A percentile compares a stretch with the other conserved stretches of the same genome.
phyloP scores from a whole-genome alignment of 805 yeast species.

The Ogataea trehaloabstinens region DNA sequence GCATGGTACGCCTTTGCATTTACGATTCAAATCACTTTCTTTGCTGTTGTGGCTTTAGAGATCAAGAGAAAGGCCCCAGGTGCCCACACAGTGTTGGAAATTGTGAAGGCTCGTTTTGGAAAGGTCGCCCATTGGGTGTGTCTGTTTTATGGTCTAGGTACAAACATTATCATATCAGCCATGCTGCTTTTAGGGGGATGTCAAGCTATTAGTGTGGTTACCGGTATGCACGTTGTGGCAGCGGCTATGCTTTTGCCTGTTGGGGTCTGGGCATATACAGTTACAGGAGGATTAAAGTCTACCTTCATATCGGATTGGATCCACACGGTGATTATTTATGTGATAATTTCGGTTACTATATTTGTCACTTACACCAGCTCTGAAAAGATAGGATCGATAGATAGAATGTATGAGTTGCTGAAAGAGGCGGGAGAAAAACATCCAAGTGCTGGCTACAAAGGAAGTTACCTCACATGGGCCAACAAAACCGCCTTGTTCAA shows the following conservation, averaged over 20 bases:
- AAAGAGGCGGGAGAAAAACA: constrained; percentile 14
- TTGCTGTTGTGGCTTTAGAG: constrained; percentile 37
- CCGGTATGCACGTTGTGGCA: constrained; percentile 47
- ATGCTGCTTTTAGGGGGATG: constrained; percentile 44
- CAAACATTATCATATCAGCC: constrained; percentile 37
- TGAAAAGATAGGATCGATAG: constrained; percentile 33
- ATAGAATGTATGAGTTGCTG: constrained; percentile 33
- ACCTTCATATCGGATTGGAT: constrained; percentile 53
- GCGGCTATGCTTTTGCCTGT: constrained; percentile 44
- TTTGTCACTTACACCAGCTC: constrained; percentile 30
- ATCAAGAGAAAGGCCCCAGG: constrained; percentile 41
- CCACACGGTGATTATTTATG: constrained; percentile 45
- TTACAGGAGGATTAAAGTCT: constrained; percentile 50
- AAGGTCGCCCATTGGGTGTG: constrained; percentile 35
- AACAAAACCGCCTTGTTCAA: constrained; percentile 34
- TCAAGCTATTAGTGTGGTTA: constrained; percentile 37
- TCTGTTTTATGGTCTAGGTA: constrained; percentile 36
- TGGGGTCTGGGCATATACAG: constrained; percentile 47
- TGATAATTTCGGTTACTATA: constrained; percentile 30
- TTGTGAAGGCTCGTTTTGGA: constrained; percentile 37
- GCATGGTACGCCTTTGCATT: constrained; percentile 31
- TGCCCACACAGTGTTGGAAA: constrained; percentile 41
- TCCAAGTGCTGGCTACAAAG: constrained; percentile 28
- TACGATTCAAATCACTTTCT: constrained; percentile 37
- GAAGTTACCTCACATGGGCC: constrained; percentile 33